Conservation (phyloP, 495 filamentous ascomycete genomes). For the Paragyromitra xinjiangensis region DNA sequence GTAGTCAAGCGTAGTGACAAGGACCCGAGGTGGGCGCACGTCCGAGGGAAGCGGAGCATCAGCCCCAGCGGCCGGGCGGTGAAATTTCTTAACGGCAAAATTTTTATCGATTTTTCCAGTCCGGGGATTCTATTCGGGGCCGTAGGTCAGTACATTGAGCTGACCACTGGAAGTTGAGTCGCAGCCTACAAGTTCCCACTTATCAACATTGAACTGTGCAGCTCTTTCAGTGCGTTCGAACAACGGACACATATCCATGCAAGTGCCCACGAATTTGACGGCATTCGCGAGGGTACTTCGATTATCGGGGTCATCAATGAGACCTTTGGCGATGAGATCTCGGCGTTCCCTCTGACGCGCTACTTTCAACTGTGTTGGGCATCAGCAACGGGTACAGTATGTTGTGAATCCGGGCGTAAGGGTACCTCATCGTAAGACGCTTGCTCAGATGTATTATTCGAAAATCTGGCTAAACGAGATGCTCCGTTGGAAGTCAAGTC, state of each 20-base stretch:
- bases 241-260: constrained; percentile 92
- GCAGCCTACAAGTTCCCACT: constrained; percentile 67
- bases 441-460: constrained; percentile 41
- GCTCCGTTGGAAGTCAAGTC: constrained; percentile 36
- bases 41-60: constrained; percentile 92
- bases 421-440: constrained; percentile 49
- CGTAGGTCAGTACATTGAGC: constrained; percentile 41
- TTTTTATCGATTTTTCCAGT: constrained; percentile 46
- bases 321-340: constrained; percentile 73
- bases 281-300: constrained; percentile 81
- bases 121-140: constrained; percentile 50
- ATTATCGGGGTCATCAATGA: constrained; percentile 90
- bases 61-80: constrained; percentile 88
- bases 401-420: neutral
- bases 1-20: constrained; percentile 82
- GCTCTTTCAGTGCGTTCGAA: constrained; percentile 67
- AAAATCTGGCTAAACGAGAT: constrained; percentile 45
- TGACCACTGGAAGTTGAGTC: constrained; percentile 38
- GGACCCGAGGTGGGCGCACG: constrained; percentile 78
- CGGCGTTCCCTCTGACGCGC: constrained; percentile 74
- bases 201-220: constrained; percentile 65
- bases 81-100: constrained; percentile 76
- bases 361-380: constrained; percentile 61
- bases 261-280: constrained; percentile 86
- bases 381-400: constrained; percentile 25